phyloP scores from a whole-genome alignment of 108 stramenopile species.

The Skeletonema menzelii region DNA sequence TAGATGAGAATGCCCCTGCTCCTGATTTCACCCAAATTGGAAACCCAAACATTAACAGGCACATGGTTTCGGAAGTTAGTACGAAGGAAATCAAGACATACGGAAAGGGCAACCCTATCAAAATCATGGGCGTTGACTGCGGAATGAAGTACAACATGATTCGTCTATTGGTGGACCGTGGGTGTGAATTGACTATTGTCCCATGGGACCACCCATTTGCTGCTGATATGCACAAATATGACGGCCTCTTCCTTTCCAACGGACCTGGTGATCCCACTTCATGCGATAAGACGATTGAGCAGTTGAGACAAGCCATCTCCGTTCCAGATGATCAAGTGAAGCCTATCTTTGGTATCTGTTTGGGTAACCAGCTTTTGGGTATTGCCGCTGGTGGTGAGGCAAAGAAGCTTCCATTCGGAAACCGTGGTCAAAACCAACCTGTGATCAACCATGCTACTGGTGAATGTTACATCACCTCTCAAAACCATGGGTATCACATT shows the following conservation, averaged over 20 bases:
- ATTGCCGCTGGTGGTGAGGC: constrained; percentile 93
- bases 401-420: constrained; percentile 95
- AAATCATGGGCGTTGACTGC: constrained; percentile 95
- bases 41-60: constrained; percentile 85
- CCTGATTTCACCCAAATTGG: constrained; percentile 57
- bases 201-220: constrained; percentile 94
- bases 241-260: constrained; percentile 96
- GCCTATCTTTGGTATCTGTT: constrained; percentile 98
- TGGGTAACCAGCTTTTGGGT: constrained; percentile 97
- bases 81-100: constrained; percentile 78
- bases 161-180: constrained; percentile 89
- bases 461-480: constrained; percentile 98
- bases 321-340: constrained; percentile 81
- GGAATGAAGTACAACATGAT: constrained; percentile 99
- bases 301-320: constrained; percentile 73
- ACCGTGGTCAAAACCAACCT: constrained; percentile 98
- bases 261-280: constrained; percentile 98
- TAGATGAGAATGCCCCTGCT: constrained; percentile 60
- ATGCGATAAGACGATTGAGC: constrained; percentile 82
- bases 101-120: constrained; percentile 89
- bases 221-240: constrained; percentile 81
- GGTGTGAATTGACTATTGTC: constrained; percentile 94
- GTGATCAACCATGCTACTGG: constrained; percentile 93
- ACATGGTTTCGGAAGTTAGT: constrained; percentile 95
- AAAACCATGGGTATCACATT: constrained; percentile 97